Evolutionary conservation across 2,329 filamentous ascomycete species (phyloP), one percentile per base, ranked within the genome.

Genomic region (Pyrenophora seminiperda): DNA sequence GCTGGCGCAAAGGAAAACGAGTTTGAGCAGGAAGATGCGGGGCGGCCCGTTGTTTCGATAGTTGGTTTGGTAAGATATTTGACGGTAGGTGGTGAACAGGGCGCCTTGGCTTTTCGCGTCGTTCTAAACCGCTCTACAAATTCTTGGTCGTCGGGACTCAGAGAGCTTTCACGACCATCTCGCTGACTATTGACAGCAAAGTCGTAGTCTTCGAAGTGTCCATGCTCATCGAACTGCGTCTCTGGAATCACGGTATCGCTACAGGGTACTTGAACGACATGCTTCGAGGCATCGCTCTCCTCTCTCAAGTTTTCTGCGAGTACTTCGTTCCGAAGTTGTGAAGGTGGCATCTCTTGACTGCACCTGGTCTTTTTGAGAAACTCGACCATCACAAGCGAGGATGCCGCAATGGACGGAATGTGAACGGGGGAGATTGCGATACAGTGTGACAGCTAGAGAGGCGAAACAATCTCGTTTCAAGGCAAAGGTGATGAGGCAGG

Each of bases 281-380:
- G 40, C 11, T 50, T n/a, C 9, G 44, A 33, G 5, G n/a, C 5
- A 10, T 15, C 20, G 39, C 27, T 19, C 11, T 63, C 57, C 15
- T 62, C 54, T 17, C 60, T 59, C 5, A 43, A 54, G 4, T 53
- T 59, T 0, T 59, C 56, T 5, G 20, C 41, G 15, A 24, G 49
- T 14, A 65, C 20, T 40, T 67, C 59, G 22, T 68, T 34, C 14
- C 63, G 55, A 17, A 70, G 60, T 15, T 41, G 47, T 9, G 67
- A 71, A 15, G 58, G 60, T 6, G 32, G 47, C 7, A 5, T 22
- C 33, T 41, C 56, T 6, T 10, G 30, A 15, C 38, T 40, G 18
- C 55, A 54, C 39, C 46, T 48, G 41, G 24, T 54, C 29, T 45
- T 54, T 1, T 46, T 39, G 11, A 44, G 6, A 19, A 19, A 15